phyloP scores from a whole-genome alignment of 2,329 filamentous ascomycete genomes.

The Talaromyces islandicus region DNA sequence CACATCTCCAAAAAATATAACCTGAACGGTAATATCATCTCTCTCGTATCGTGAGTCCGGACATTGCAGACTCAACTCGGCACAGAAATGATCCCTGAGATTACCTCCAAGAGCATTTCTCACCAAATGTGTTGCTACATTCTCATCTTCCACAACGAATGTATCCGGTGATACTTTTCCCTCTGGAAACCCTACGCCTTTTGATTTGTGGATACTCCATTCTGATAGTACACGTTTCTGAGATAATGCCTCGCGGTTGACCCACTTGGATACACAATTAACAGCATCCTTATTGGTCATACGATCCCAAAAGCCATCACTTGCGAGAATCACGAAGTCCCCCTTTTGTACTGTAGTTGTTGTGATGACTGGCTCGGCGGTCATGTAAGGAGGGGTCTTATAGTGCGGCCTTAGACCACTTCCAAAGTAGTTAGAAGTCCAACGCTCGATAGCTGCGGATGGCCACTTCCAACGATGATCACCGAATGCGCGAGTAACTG shows the following conservation, averaged over 20 bases:
- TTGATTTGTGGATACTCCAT: constrained; percentile 12
- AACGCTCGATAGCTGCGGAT: not conserved
- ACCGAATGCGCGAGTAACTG: constrained; percentile 62
- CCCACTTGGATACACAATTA: constrained; percentile 52
- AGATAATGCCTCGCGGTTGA: constrained; percentile 17
- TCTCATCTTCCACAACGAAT: constrained; percentile 41
- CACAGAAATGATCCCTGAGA: constrained; percentile 27
- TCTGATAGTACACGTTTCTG: not conserved
- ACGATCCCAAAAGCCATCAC: constrained; percentile 62
- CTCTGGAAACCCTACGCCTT: constrained; percentile 25
- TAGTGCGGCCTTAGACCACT: not conserved
- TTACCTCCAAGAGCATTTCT: constrained; percentile 50
- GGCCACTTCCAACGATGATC: constrained; percentile 65
- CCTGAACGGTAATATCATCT: constrained; percentile 49
- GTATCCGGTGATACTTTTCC: constrained; percentile 35
- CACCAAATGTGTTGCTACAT: constrained; percentile 47
- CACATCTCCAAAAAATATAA: constrained; percentile 16
- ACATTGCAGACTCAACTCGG: constrained; percentile 20
- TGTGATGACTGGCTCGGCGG: constrained; percentile 59
- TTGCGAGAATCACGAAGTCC: constrained; percentile 61
- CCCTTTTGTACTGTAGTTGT: constrained; percentile 42
- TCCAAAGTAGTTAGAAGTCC: not conserved
- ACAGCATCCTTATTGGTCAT: constrained; percentile 55
- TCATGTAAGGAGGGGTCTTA: constrained; percentile 59
- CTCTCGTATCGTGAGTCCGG: constrained; percentile 33